Conservation (phyloP, 768 basidiomycete genomes). For the Lenzites betulinus region DNA sequence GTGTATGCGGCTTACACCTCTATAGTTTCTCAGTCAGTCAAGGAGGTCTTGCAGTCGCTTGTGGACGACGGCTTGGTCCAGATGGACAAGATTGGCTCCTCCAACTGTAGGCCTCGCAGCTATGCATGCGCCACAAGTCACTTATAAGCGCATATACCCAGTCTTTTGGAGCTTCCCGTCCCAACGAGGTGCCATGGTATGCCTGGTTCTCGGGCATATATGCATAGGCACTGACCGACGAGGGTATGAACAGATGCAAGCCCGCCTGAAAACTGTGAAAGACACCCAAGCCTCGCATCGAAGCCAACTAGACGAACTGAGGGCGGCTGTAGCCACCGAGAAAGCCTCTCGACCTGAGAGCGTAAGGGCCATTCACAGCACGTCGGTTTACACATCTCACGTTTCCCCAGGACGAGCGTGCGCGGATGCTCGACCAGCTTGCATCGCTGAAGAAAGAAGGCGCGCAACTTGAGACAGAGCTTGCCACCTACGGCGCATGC, state of each 20-base stretch:
- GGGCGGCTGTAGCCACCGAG: constrained; percentile 49
- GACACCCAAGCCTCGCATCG: constrained; percentile 46
- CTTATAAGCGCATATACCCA: constrained; percentile 37
- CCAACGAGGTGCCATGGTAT: constrained; percentile 76
- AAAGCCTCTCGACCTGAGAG: constrained; percentile 57
- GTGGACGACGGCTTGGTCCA: constrained; percentile 87
- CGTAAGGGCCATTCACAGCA: constrained; percentile 37
- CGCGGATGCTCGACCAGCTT: constrained; percentile 52
- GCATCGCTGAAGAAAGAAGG: constrained; percentile 50
- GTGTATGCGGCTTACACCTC: not conserved
- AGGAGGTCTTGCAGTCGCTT: constrained; percentile 86
- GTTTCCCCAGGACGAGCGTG: constrained; percentile 54
- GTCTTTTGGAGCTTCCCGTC: constrained; percentile 98
- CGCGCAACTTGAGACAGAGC: constrained; percentile 60
- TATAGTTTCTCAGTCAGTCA: constrained; percentile 85
- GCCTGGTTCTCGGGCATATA: not conserved
- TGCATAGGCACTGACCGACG: too few species aligned
- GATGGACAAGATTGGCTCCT: constrained; percentile 91
- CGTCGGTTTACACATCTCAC: not conserved
- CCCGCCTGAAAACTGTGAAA: constrained; percentile 51
- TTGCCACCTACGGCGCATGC: constrained; percentile 77
- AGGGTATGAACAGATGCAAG: constrained; percentile 49
- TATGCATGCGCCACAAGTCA: constrained; percentile 6
- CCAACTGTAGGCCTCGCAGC: constrained; percentile 68
- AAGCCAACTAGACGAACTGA: constrained; percentile 53